These are phyloP conservation scores for Imleria badia DNA, from an alignment of 768 basidiomycete species.

Conservation along the genomic window DNA sequence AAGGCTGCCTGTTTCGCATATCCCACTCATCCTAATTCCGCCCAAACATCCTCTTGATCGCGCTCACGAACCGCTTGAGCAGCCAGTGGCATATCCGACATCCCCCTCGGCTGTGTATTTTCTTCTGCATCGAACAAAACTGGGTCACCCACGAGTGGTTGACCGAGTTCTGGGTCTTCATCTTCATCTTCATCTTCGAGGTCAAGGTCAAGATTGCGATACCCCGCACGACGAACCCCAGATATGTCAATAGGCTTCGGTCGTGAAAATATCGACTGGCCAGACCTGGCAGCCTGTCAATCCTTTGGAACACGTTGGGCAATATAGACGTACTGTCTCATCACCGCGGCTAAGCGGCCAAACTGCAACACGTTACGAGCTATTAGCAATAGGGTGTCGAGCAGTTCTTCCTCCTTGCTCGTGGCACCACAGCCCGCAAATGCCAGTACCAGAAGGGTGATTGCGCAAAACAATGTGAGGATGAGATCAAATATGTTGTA, in stretches of 20 bases:
- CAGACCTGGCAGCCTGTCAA: slow-evolving; percentile 53
- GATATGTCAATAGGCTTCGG: slow-evolving; percentile 86
- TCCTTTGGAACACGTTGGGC: not conserved
- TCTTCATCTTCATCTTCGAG: slow-evolving; percentile 65
- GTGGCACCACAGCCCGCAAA: slow-evolving; percentile 81
- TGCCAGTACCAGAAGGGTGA: slow-evolving; percentile 86
- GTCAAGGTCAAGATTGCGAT: slow-evolving; percentile 65
- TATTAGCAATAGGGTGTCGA: slow-evolving; percentile 90
- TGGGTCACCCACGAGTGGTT: slow-evolving; percentile 58
- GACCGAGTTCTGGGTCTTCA: slow-evolving; percentile 49
- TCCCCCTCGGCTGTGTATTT: slow-evolving; percentile 27
- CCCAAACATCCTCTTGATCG: slow-evolving; percentile 72
- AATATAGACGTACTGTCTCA: slow-evolving; percentile 74
- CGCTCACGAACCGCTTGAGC: slow-evolving; percentile 53
- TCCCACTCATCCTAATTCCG: slow-evolving; percentile 49
- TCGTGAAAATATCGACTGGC: slow-evolving; percentile 84
- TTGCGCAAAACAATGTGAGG: slow-evolving; percentile 83
- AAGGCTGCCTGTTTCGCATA: not conserved
- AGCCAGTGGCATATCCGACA: slow-evolving; percentile 61
- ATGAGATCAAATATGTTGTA: slow-evolving; percentile 89
- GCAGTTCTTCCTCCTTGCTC: slow-evolving; percentile 90
- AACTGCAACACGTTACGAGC: slow-evolving; percentile 93
- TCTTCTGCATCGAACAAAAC: slow-evolving; percentile 64
- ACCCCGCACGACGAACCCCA: slow-evolving; percentile 63
- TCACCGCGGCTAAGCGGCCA: slow-evolving; percentile 85